Base-by-base conservation (phyloP, 2,329 filamentous ascomycete species). In the Fusarium foetens region DNA sequence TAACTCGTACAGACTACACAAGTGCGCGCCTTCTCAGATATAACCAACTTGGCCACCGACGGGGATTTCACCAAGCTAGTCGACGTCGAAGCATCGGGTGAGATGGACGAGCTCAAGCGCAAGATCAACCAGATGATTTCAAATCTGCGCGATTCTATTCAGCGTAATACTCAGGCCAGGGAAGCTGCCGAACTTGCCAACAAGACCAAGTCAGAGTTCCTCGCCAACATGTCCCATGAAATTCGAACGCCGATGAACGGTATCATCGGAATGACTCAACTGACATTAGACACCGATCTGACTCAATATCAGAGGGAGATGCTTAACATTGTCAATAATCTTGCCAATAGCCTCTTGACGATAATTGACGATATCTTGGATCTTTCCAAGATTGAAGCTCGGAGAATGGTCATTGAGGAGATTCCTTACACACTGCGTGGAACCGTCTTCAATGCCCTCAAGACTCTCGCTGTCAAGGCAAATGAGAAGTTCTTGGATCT, bases 111-210 rank as follows among this genome's bases (percentile, higher is more conserved):
- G 82, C 87, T 99, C 76, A 99, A 99, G 84, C 91, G 95, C 78
- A 98, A 98, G 87, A 98, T 99, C 88, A 99, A 98, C 81, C 94
- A 97, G 85, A 99, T 99, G 96, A 95, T 98, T 58, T 96, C 93
- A 80, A 97, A 97, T 80, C 85, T 99, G 70, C 88, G 95, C 75
- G 96, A 98, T 83, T 97, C 93, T 86, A 98, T 99, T 75, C 95
- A 98, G 81, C 91, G 94, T 80, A 99, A 98, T 81, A 98, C 95
- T 6, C 94, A 95, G 74, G 96, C 96, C 63, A 93, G 96, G 82
- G 95, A 98, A 82, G 95, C 95, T 51, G 96, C 96, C 77, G 96
- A 99, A 81, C 86, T 98, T 80, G 96, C 96, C 71, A 98, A 98
- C 86, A 95, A 97, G 84, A 98, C 95, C 45, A 99, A 99, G 80